These are phyloP conservation scores for Coffea canephora DNA, from an alignment of 257 asterid genomes.

Conservation along the genomic window DNA sequence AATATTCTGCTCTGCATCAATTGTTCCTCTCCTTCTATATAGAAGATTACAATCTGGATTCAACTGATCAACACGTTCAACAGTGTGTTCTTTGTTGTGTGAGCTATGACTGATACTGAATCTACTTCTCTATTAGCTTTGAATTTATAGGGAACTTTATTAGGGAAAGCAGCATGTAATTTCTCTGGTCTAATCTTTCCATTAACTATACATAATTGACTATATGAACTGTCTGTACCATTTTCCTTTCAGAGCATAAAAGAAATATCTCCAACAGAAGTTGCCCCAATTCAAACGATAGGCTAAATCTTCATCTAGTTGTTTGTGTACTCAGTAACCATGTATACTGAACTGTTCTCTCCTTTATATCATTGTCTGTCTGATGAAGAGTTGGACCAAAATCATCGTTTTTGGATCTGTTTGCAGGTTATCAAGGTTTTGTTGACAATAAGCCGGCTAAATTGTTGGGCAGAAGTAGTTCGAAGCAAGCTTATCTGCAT, in stretches of 20 bases:
- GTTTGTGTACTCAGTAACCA: not conserved
- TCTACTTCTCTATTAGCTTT: not conserved
- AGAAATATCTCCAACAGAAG: not conserved
- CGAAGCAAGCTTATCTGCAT: slow-evolving; percentile 93
- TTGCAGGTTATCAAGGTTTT: slow-evolving; percentile 83
- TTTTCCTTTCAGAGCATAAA: not conserved
- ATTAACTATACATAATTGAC: not conserved
- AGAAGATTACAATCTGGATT: not conserved
- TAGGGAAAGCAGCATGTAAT: not conserved
- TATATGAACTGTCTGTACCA: not conserved
- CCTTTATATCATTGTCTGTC: not conserved
- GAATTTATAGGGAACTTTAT: not conserved
- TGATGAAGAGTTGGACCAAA: not conserved
- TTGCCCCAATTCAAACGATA: not conserved
- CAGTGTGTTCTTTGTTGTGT: not conserved
- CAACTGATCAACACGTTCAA: not conserved
- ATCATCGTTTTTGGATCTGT: slow-evolving; percentile 4
- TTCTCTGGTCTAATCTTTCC: slow-evolving; percentile 1
- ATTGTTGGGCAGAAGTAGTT: slow-evolving; percentile 96
- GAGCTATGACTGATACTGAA: not conserved
- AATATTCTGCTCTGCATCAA: too few species aligned
- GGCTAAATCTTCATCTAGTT: not conserved
- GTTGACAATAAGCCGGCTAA: slow-evolving; percentile 72
- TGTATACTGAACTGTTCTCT: not conserved
- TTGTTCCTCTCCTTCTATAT: not conserved